These are phyloP conservation scores for Paramyrothecium sp. DNA, from an alignment of 2,329 filamentous ascomycete species.

Conservation along the genomic window DNA sequence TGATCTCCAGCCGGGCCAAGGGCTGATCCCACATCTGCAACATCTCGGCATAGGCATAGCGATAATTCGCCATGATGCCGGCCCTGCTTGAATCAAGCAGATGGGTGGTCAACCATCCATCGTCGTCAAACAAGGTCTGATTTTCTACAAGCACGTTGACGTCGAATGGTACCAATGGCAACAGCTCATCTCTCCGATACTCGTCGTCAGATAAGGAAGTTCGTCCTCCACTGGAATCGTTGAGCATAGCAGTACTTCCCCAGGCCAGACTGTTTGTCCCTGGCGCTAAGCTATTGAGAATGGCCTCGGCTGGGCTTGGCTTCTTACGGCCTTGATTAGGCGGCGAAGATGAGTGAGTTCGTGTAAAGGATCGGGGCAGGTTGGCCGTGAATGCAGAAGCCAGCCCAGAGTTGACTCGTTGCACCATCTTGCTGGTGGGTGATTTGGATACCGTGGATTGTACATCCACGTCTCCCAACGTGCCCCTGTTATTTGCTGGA, in stretches of 20 bases:
- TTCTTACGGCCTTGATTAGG: constrained; percentile 47
- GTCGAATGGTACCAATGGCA: constrained; percentile 48
- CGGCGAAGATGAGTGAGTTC: constrained; percentile 40
- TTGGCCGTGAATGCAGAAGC: constrained; percentile 55
- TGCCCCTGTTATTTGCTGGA: constrained; percentile 48
- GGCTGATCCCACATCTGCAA: constrained; percentile 66
- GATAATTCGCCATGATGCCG: constrained; percentile 56
- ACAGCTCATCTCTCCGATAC: constrained; percentile 40
- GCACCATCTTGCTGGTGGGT: constrained; percentile 52
- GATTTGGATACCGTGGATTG: constrained; percentile 58
- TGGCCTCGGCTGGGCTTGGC: constrained; percentile 60
- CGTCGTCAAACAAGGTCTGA: constrained; percentile 65
- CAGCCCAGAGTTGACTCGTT: constrained; percentile 54
- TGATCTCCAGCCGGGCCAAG: constrained; percentile 61
- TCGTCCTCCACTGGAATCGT: constrained; percentile 44
- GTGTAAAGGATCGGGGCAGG: constrained; percentile 46
- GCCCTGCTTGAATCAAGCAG: constrained; percentile 53
- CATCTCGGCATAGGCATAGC: constrained; percentile 66
- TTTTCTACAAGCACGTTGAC: constrained; percentile 58
- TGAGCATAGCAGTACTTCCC: constrained; percentile 35
- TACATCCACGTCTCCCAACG: constrained; percentile 41
- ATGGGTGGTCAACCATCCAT: constrained; percentile 61
- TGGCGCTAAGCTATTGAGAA: constrained; percentile 54
- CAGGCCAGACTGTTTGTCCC: constrained; percentile 48
- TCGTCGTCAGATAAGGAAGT: constrained; percentile 57